phyloP scores from a whole-genome alignment of 78 protist genomes.

The Dictyostelium discoideum region dicty_2.7 NC_007088.5:6251001-6251500 shows the following conservation, averaged over 20 bases:
- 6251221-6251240: background rate
- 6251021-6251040: background rate
- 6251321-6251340: conserved; percentile 8
- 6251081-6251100: background rate
- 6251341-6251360: conserved; percentile 6
- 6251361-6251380: conserved; percentile 26
- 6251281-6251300: background rate
- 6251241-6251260: conserved; percentile 37
- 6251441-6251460: conserved; percentile 59
- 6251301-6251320: background rate
- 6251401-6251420: conserved; percentile 34
- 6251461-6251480: conserved; percentile 49
- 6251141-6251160: conserved; percentile 5
- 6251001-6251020: background rate
- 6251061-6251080: background rate
- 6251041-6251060: background rate
- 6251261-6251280: conserved; percentile 31
- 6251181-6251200: background rate
- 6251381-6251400: conserved; percentile 7
- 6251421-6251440: background rate
- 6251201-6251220: conserved; percentile 31
- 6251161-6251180: background rate
- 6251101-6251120: background rate
- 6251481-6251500: conserved; percentile 27
- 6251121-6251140: background rate